Percentiles rank a stretch among this genome's conserved stretches.
These are phyloP conservation scores for Fusarium kyushuense DNA, from an alignment of 2,329 filamentous ascomycete species.

Conservation along the genomic window DNA sequence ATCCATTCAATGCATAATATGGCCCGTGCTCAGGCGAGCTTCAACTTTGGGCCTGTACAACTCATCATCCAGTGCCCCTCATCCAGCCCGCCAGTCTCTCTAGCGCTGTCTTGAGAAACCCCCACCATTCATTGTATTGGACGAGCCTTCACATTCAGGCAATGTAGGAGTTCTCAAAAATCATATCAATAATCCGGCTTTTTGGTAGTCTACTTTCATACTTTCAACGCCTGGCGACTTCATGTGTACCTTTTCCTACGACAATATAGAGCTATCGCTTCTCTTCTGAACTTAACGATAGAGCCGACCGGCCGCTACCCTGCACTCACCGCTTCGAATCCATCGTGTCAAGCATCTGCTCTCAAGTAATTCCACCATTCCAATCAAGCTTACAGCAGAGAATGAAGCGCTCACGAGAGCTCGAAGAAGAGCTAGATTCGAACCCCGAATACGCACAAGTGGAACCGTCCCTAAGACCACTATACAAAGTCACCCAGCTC, in stretches of 20 bases:
- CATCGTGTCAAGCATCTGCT: conserved; percentile 25
- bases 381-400: conserved; percentile 50
- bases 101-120: conserved; percentile 31
- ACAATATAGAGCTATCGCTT: not conserved
- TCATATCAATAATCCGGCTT: conserved; percentile 1
- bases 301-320: conserved; percentile 21
- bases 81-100: conserved; percentile 24
- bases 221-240: not conserved
- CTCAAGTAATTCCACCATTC: conserved; percentile 46
- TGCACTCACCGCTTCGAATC: conserved; percentile 41
- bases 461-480: conserved; percentile 46
- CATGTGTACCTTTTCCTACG: not conserved
- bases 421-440: conserved; percentile 60
- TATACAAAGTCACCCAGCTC: conserved; percentile 70
- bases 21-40: conserved; percentile 24
- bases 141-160: conserved; percentile 8
- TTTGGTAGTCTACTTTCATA: not conserved
- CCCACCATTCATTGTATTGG: conserved; percentile 23
- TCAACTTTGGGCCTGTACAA: conserved; percentile 1
- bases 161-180: conserved; percentile 6
- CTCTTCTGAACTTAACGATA: conserved; percentile 2
- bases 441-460: conserved; percentile 42
- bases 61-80: conserved; percentile 28
- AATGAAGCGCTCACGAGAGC: conserved; percentile 75
- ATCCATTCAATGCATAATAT: conserved; percentile 5